A percentile compares a stretch with the other conserved stretches of the same genome.
Conservation (phyloP, 352 stramenopile species). For the Globisporangium mamillatum region DNA sequence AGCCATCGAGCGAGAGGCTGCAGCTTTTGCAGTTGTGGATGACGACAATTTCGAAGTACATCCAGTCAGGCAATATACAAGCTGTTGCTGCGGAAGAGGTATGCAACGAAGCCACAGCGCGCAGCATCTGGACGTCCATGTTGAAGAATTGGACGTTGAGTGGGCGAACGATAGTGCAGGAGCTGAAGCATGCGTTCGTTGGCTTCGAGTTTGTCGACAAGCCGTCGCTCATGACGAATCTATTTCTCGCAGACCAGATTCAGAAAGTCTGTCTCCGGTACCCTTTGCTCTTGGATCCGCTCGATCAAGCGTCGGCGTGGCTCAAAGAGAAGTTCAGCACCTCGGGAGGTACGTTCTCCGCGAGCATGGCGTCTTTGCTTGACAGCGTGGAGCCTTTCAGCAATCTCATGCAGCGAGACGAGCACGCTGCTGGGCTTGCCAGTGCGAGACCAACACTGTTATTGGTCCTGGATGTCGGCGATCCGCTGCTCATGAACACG, state of each 20-base stretch:
- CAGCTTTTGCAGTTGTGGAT: conserved; percentile 24
- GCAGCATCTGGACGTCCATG: conserved; percentile 14
- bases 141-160: conserved; percentile 29
- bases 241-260: conserved; percentile 51
- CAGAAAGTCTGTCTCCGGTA: conserved; percentile 45
- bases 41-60: conserved; percentile 12
- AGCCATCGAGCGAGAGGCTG: conserved; percentile 22
- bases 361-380: background rate
- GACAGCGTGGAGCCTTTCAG: background rate
- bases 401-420: conserved; percentile 8
- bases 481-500: conserved; percentile 29
- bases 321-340: conserved; percentile 30
- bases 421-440: background rate
- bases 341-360: conserved; percentile 3
- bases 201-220: conserved; percentile 20
- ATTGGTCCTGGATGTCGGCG: conserved; percentile 42
- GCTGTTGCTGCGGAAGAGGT: conserved; percentile 1
- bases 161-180: conserved; percentile 18
- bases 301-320: conserved; percentile 32
- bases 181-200: conserved; percentile 37
- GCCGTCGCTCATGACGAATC: conserved; percentile 30
- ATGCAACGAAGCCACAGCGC: background rate
- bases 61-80: background rate
- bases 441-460: conserved; percentile 7
- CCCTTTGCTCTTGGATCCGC: conserved; percentile 51